Evolutionary conservation across 257 asterid genomes (phyloP), one percentile per base, ranked within the genome.

Genomic region (Jacaranda copaia): DNA sequence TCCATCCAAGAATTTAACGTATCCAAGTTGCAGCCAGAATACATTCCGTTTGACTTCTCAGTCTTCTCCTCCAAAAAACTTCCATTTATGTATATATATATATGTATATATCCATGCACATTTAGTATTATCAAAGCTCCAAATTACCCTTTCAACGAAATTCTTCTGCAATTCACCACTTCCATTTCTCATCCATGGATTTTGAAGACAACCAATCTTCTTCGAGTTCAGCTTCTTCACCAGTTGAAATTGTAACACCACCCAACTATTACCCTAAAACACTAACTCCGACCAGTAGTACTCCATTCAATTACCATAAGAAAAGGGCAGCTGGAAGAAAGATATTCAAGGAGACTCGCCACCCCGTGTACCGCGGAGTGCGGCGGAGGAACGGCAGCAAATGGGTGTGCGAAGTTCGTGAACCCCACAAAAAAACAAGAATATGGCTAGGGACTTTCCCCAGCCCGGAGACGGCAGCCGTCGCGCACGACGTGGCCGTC

Each of bases 401-500:
- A 49, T 77, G 80, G 80, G 78, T 74, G 13, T 77, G 68, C 40
- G 84, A 81, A 49, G 80, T 78, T 1, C 86, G 88, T 2, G 89
- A 81, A 20, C 89, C 89, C 4, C 45, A 86, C 77, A 76, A 84
- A 61, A 87, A 89, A 16, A 78, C 87, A 16, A 81, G 91, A 55
- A 83, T 88, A 25, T 89, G 90, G 94, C 25, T 84, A 8, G 93
- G 89, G 4, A 89, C 93, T 3, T 87, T 82, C 71, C 60, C 84
- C 0, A 66, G 63, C 16, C 84, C 92, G 2, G 92, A 89, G 77
- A 67, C 83, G 77, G 94, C 90, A 5, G 89, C 92, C n/a, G 83
- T 85, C 75, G 91, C 91, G 3, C 77, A 89, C 51, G 94, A 87
- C 61, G 89, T 87, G 18, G 94, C 94, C 7, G 86, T 85, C 12